phyloP scores from a whole-genome alignment of 2,329 filamentous ascomycete species.

The Lasiodiplodia citricola region DNA sequence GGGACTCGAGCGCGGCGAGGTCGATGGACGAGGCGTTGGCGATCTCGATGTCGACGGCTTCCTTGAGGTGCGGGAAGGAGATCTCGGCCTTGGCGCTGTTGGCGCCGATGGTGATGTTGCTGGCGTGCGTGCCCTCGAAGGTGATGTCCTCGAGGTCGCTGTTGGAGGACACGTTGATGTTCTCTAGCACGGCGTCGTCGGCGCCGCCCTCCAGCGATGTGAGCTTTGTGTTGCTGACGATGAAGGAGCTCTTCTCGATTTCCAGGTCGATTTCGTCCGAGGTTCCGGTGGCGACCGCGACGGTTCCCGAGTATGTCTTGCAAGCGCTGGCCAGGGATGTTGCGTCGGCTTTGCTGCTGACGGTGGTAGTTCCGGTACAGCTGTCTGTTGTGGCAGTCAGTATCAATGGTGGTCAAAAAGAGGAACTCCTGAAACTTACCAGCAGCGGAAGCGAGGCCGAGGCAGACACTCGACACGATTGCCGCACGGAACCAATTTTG shows the following conservation, averaged over 20 bases:
- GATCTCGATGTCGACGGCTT: slow-evolving; percentile 19
- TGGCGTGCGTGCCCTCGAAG: slow-evolving; percentile 6
- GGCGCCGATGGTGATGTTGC: slow-evolving; percentile 7
- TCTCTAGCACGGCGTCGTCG: not conserved
- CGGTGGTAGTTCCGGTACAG: slow-evolving; percentile 11
- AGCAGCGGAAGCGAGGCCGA: slow-evolving; percentile 6
- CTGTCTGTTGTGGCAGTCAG: slow-evolving; percentile 6
- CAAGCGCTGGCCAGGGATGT: slow-evolving; percentile 7
- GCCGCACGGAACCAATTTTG: slow-evolving; percentile 1
- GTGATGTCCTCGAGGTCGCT: not conserved
- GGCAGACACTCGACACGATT: slow-evolving; percentile 3
- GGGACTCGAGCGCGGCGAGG: not conserved
- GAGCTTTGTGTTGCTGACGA: not conserved
- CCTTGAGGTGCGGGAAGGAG: slow-evolving; percentile 11
- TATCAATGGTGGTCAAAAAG: not conserved
- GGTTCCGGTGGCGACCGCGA: slow-evolving; percentile 5
- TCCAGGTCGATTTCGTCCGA: not conserved
- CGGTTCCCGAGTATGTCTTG: slow-evolving; percentile 12
- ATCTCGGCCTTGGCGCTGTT: slow-evolving; percentile 8
- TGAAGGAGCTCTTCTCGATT: not conserved
- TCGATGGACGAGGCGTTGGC: not conserved
- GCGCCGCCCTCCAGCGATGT: slow-evolving; percentile 1
- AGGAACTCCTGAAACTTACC: not conserved
- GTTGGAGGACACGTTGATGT: slow-evolving; percentile 12
- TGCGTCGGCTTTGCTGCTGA: not conserved